Percentiles rank a stretch among this genome's conserved stretches.
phyloP scores from a whole-genome alignment of 768 basidiomycete genomes.

The Chalciporus sphaerocephalus region DNA sequence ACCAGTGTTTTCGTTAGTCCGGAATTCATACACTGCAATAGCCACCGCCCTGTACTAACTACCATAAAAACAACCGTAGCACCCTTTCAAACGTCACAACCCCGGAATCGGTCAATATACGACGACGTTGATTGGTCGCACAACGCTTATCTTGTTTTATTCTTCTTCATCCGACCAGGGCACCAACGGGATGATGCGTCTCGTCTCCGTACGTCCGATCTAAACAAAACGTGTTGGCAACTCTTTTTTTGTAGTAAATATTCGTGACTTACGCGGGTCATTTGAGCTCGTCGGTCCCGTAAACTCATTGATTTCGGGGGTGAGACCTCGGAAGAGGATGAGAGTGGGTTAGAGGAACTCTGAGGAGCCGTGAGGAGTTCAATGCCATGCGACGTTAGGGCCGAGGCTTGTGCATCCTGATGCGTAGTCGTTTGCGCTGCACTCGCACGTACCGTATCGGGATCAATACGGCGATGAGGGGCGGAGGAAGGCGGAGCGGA shows the following conservation, averaged over 20 bases:
- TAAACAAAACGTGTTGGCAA: constrained; percentile 7
- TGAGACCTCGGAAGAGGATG: constrained; percentile 8
- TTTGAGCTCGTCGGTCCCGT: constrained; percentile 31
- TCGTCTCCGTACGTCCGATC: constrained; percentile 25
- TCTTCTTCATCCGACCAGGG: constrained; percentile 32
- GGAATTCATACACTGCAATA: neutral
- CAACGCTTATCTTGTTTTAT: constrained; percentile 16
- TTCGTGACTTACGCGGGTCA: constrained; percentile 20
- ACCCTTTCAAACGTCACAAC: constrained; percentile 9
- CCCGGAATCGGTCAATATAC: constrained; percentile 4
- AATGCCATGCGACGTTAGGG: neutral
- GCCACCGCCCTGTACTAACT: neutral
- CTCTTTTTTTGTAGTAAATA: neutral
- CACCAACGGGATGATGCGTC: constrained; percentile 27
- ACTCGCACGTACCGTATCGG: neutral
- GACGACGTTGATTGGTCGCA: constrained; percentile 14
- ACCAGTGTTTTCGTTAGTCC: too few relatives aligned
- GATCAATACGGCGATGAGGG: neutral
- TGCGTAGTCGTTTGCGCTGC: neutral
- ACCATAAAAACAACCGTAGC: constrained; percentile 1
- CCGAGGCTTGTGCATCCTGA: neutral
- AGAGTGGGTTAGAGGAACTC: neutral
- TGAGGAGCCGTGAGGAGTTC: neutral
- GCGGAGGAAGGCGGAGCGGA: constrained; percentile 9
- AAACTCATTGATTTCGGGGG: constrained; percentile 28